Percentiles rank a stretch among this genome's conserved stretches.
phyloP scores from a whole-genome alignment of 73 alveolate species.

The Paramecium pentaurelia region DNA sequence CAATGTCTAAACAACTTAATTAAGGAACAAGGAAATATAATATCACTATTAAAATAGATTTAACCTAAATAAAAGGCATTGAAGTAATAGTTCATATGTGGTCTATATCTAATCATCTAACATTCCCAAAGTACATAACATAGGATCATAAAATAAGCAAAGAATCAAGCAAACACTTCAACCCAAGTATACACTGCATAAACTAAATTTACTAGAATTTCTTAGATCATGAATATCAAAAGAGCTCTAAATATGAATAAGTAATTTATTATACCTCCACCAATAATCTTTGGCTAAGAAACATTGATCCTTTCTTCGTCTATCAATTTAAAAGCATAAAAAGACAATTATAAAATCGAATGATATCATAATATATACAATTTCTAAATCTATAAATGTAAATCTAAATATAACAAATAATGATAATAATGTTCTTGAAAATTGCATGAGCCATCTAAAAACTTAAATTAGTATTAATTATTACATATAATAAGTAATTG shows the following conservation, averaged over 20 bases:
- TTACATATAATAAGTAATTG: neutral
- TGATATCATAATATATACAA: neutral
- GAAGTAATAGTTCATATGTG: neutral
- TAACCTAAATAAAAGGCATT: neutral
- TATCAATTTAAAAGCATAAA: neutral
- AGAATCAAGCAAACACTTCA: neutral
- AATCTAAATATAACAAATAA: neutral
- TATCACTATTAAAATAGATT: neutral
- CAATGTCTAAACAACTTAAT: neutral
- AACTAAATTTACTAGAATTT: neutral
- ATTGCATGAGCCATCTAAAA: neutral
- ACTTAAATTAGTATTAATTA: neutral
- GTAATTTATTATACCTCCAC: neutral
- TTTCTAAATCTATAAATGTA: neutral
- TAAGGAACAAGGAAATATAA: neutral
- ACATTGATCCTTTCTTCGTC: neutral
- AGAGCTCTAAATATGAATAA: neutral
- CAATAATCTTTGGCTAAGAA: neutral
- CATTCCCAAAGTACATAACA: neutral
- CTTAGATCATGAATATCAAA: neutral
- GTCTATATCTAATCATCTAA: neutral
- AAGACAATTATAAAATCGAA: neutral
- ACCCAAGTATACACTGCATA: neutral
- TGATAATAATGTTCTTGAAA: neutral
- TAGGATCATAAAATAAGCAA: neutral